A percentile compares a stretch with the other conserved stretches of the same genome.
phyloP scores from a whole-genome alignment of 2,329 filamentous ascomycete species.

The Chalaropsis thielavioides region DNA sequence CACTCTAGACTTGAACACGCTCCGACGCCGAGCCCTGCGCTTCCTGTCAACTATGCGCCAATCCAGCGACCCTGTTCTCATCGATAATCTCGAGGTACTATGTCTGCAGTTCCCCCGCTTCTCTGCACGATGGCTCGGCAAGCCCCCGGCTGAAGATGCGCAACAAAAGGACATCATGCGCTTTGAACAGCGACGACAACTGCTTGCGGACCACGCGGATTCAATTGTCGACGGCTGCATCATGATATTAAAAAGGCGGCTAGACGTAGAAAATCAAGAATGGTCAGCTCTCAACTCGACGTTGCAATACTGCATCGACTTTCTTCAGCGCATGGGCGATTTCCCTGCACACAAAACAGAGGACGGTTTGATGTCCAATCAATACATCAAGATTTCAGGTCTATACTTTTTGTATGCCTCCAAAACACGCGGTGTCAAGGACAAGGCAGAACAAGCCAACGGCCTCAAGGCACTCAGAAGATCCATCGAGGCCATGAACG shows the following conservation, averaged over 20 bases:
- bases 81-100: slow-evolving; percentile 37
- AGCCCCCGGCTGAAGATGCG: slow-evolving; percentile 36
- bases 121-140: slow-evolving; percentile 46
- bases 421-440: slow-evolving; percentile 28
- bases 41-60: slow-evolving; percentile 25
- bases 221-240: slow-evolving; percentile 47
- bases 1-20: slow-evolving; percentile 39
- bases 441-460: slow-evolving; percentile 29
- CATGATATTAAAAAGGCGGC: slow-evolving; percentile 38
- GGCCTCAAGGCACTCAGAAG: slow-evolving; percentile 45
- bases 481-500: slow-evolving; percentile 48
- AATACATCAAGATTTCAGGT: slow-evolving; percentile 54
- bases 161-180: slow-evolving; percentile 43
- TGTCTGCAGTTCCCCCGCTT: slow-evolving; percentile 46
- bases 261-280: slow-evolving; percentile 32
- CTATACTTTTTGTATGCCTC: slow-evolving; percentile 47
- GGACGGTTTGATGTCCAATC: slow-evolving; percentile 27
- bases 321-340: slow-evolving; percentile 40
- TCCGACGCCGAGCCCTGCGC: slow-evolving; percentile 40
- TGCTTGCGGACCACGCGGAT: slow-evolving; percentile 37
- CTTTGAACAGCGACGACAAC: slow-evolving; percentile 45
- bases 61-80: slow-evolving; percentile 20
- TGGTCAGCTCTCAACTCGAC: slow-evolving; percentile 45
- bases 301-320: slow-evolving; percentile 39
- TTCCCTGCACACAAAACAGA: slow-evolving; percentile 21